Evolutionary conservation across 2,329 filamentous ascomycete species (phyloP).

Genomic region (Fusarium sp.): DNA sequence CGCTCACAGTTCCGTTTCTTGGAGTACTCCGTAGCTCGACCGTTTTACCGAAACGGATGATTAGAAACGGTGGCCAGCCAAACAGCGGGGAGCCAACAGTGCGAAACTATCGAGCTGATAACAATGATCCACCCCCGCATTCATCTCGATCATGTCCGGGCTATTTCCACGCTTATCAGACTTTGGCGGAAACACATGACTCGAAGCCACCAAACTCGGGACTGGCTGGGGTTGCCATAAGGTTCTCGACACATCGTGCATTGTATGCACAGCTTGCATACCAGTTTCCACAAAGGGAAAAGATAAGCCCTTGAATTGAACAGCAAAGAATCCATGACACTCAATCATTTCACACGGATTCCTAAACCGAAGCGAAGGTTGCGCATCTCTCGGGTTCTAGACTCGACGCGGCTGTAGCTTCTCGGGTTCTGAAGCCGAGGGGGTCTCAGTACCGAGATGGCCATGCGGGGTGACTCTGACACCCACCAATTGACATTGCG

Average conservation of each 20-base stretch:
- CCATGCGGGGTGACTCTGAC: neutral
- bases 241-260: neutral
- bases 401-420: neutral
- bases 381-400: neutral
- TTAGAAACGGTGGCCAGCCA: neutral
- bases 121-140: neutral
- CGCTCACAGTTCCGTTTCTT: neutral
- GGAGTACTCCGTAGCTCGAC: neutral
- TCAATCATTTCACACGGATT: neutral
- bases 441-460: neutral
- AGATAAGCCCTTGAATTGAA: neutral
- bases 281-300: neutral
- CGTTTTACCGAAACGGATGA: neutral
- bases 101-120: neutral
- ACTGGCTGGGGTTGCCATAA: neutral
- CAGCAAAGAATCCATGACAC: neutral
- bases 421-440: conserved; percentile 2
- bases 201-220: neutral
- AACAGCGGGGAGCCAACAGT: neutral
- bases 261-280: neutral
- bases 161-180: neutral
- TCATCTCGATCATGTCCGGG: neutral
- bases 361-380: neutral
- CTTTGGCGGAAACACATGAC: neutral
- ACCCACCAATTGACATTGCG: neutral